These are phyloP conservation scores for Monosporascus sp. DNA, from an alignment of 2,329 filamentous ascomycete species.

Conservation along the genomic window DNA sequence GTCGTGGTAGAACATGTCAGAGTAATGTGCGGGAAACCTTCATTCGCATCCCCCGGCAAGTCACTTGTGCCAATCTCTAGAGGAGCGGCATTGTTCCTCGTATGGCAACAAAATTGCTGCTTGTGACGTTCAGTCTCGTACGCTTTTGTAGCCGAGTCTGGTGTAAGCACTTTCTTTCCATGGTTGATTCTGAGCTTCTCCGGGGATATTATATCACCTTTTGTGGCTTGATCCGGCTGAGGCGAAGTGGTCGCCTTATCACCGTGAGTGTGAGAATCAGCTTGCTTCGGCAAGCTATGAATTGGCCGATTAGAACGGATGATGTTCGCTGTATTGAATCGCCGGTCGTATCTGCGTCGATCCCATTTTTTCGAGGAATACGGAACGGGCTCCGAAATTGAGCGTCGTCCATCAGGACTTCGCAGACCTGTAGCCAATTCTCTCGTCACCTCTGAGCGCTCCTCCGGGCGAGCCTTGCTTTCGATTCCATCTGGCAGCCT, in stretches of 20 bases:
- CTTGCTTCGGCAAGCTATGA: not conserved
- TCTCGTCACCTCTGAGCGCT: not conserved
- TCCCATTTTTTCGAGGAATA: not conserved
- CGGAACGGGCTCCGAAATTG: constrained; percentile 11
- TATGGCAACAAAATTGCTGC: constrained; percentile 18
- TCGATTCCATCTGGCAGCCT: constrained; percentile 7
- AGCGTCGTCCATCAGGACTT: constrained; percentile 3
- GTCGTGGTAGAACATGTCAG: constrained; percentile 25
- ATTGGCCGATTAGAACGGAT: not conserved
- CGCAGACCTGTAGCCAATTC: not conserved
- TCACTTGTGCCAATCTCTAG: constrained; percentile 21
- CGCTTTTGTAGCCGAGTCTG: constrained; percentile 1
- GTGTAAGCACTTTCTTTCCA: not conserved
- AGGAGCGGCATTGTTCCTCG: constrained; percentile 19
- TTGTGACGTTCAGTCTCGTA: not conserved
- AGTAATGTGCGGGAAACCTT: constrained; percentile 20
- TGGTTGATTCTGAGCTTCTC: not conserved
- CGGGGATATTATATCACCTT: not conserved
- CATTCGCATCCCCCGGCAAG: constrained; percentile 17
- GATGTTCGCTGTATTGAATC: not conserved
- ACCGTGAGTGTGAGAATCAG: not conserved
- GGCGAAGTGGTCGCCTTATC: not conserved
- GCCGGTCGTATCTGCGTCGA: not conserved
- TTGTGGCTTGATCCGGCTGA: not conserved
- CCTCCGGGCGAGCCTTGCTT: constrained; percentile 1